Evolutionary conservation across 179 eudicot species (phyloP).

Genomic region (Gypsophila paniculata): DNA sequence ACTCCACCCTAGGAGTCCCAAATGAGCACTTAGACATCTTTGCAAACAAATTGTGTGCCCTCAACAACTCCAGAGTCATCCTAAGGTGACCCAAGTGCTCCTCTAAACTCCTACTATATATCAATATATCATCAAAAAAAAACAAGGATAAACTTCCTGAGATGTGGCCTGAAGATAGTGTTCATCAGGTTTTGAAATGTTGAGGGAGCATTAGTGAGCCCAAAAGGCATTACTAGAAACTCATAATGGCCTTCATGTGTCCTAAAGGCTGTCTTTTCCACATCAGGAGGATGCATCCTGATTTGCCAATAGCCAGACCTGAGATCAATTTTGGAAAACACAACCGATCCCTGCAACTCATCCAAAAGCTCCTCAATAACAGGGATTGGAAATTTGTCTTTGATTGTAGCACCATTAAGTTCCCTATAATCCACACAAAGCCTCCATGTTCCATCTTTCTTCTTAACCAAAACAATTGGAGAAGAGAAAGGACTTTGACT

Average conservation of each 20-base stretch:
- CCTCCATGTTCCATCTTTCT: no score
- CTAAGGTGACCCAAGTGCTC: neutral
- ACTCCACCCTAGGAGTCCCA: neutral
- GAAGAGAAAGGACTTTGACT: no score
- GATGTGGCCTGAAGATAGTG: neutral
- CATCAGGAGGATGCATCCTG: no score
- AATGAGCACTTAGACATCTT: neutral
- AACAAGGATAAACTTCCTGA: slow-evolving; percentile 1
- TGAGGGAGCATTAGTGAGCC: slow-evolving; percentile 7
- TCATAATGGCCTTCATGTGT: no score
- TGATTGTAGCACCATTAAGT: no score
- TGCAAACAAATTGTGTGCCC: neutral
- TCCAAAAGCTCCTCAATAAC: no score
- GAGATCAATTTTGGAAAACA: no score
- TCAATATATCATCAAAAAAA: neutral
- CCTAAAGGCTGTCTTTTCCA: slow-evolving; percentile 8
- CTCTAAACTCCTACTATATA: neutral
- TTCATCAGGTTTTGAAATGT: slow-evolving; percentile 13
- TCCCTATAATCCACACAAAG: no score
- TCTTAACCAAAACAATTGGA: no score
- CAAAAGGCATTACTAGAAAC: neutral
- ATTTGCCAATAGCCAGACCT: no score
- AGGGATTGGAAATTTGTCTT: no score
- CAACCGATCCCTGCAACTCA: no score
- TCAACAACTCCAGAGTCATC: neutral